Evolutionary conservation across 352 stramenopile species (phyloP), one percentile per base, ranked within the genome.

Genomic region (Globisporangium echinulatum): DNA sequence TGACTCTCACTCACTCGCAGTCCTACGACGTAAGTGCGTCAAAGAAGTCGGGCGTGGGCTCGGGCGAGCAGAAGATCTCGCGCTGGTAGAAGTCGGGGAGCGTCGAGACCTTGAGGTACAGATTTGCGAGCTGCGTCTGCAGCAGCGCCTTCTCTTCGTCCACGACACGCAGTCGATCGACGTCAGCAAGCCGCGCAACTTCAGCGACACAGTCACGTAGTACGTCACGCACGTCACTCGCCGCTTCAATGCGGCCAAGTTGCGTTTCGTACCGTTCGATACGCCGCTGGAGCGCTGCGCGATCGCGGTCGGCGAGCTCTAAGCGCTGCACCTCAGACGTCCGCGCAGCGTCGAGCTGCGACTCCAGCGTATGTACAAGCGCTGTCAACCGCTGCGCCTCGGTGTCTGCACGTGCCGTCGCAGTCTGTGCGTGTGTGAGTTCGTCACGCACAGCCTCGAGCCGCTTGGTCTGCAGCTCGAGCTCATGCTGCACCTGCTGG

Each of bases 61-160:
- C 85, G 1, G 77, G 66, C 36, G 81, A 81, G 61, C 85, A 94
- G 64, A 94, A 94, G 49, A 94, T 87, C 68, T 92, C 74, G 46
- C 83, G 81, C 53, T 92, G 77, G 50, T 94, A 94, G 49, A 94
- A 94, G 47, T 92, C 85, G 38, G 85, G 85, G 46, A 92, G 69
- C 11, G 79, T 88, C 48, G 85, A 91, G 65, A 92, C 87, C 62
- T 92, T 94, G 52, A 90, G 59, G 52, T 88, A 85, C 33, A 94
- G 59, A 49, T 92, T 77, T 14, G 76, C 78, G 9, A 94, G 68
- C 13, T 78, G 74, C 43, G 88, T 70, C 53, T 90, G 79, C 40
- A 94, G 59, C 36, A 87, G 71, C n/a, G 72, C 69, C 13, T 83
- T 79, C 63, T 94, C 85, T 43, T 94, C 82, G 43, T 77, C 68